Base-by-base conservation (phyloP, 345 rosid genomes). In the Luvunga scandens region DNA sequence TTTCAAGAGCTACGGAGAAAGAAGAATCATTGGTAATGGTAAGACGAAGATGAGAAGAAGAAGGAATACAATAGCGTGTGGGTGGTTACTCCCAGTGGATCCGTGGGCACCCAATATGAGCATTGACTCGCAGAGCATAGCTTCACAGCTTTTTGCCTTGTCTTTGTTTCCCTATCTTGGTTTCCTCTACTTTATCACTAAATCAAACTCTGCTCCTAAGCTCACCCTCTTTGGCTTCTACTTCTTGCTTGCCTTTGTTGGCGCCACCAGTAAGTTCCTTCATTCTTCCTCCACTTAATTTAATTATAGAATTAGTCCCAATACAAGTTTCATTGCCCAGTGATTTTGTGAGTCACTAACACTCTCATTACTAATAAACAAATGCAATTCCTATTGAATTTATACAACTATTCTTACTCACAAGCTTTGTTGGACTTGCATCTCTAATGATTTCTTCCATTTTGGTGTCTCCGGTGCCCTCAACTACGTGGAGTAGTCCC, bases 181-280 rank as follows among this genome's bases (percentile, higher is more conserved):
- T 4, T 94, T 96, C 89, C 84, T 94, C 86, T 96, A 92, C 84
- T 94, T 91, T 87, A 89, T 96, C 83, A 92, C 93, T 57, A 91
- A 89, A 81, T 95, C 98, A 45, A 93, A 89, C 88, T 75, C 98
- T 38, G 87, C 97, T 76, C 97, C 97, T 12, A 88, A 89, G 70
- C 96, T 89, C 71, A 92, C 98, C 69, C 96, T 93, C 22, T 95
- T 95, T 73, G 97, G 99, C 8, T 92, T 93, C 95, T 93, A 89
- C 85, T 93, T 95, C 92, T 87, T 91, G 88, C 98, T 92, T 60
- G 96, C 89, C 63, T 93, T 95, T 59, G 98, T 92, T 28, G 97
- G 94, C 16, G 97, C 98, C 59, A 89, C 98, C 72, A 90, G 98
- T 95, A 69, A 86, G 97, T 88, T 69, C 73, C 71, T 77, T 7